Conservation (phyloP, 768 basidiomycete genomes). For the Cystobasidium onofrii region DNA sequence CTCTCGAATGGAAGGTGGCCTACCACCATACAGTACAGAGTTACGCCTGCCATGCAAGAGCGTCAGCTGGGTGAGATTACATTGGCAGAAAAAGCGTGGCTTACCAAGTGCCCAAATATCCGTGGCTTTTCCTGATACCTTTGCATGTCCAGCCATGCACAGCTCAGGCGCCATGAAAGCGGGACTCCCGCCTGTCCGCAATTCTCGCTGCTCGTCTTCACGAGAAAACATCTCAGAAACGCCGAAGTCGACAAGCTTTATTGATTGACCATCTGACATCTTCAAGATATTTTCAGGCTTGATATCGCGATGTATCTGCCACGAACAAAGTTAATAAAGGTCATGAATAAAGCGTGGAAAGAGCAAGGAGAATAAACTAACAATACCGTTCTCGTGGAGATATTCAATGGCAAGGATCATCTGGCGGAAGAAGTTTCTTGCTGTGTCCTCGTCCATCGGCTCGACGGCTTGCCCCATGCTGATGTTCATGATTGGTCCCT, state of each 20-base stretch:
- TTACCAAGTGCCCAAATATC: slow-evolving; percentile 41
- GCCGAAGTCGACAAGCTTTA: slow-evolving; percentile 97
- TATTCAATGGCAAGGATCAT: slow-evolving; percentile 35
- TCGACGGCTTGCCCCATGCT: slow-evolving; percentile 25
- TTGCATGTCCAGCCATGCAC: slow-evolving; percentile 49
- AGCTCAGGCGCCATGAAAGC: slow-evolving; percentile 94
- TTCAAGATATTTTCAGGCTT: slow-evolving; percentile 63
- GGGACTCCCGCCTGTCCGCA: slow-evolving; percentile 80
- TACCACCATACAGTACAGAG: slow-evolving; percentile 38
- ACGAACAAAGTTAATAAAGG: too few species aligned
- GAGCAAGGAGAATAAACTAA: background rate
- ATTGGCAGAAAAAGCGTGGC: background rate
- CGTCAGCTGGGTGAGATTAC: slow-evolving; percentile 19
- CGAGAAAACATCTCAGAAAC: slow-evolving; percentile 81
- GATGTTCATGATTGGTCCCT: slow-evolving; percentile 26
- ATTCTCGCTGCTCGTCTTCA: slow-evolving; percentile 8
- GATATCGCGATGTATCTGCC: slow-evolving; percentile 41
- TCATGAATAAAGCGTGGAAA: background rate
- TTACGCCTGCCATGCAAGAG: slow-evolving; percentile 20
- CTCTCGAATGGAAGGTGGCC: slow-evolving; percentile 38
- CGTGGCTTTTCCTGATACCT: slow-evolving; percentile 35
- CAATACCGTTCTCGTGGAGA: background rate
- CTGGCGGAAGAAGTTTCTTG: slow-evolving; percentile 40
- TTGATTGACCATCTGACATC: slow-evolving; percentile 70
- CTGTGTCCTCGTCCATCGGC: slow-evolving; percentile 31